phyloP scores from a whole-genome alignment of 1,139 yeast species.

The Kodamaea fungicola region DNA sequence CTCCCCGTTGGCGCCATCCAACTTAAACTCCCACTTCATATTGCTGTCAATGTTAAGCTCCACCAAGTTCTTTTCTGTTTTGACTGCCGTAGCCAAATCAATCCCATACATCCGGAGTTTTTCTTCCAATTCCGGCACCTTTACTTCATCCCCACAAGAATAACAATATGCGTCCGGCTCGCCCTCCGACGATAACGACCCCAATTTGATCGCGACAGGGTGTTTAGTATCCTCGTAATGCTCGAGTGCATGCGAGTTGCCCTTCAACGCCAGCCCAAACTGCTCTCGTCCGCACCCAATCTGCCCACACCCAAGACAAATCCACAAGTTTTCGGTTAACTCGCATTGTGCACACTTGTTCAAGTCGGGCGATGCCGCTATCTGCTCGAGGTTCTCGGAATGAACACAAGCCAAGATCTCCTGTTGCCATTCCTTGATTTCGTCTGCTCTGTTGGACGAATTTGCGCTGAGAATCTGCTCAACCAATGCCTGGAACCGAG shows the following conservation, averaged over 20 bases:
- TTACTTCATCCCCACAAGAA: conserved; percentile 81
- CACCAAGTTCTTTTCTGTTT: conserved; percentile 81
- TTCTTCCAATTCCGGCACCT: conserved; percentile 56
- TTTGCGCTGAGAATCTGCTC: conserved; percentile 57
- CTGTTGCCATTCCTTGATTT: conserved; percentile 88
- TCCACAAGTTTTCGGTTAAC: conserved; percentile 74
- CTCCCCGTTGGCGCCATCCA: conserved; percentile 72
- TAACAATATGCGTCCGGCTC: conserved; percentile 83
- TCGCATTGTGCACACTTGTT: conserved; percentile 61
- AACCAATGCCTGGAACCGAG: conserved; percentile 28
- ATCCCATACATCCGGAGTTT: conserved; percentile 65
- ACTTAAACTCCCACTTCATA: conserved; percentile 85
- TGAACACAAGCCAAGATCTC: conserved; percentile 81
- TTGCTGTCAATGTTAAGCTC: conserved; percentile 93
- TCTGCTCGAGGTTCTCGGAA: conserved; percentile 50
- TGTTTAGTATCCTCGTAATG: conserved; percentile 63
- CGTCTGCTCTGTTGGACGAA: conserved; percentile 65
- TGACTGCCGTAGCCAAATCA: conserved; percentile 51
- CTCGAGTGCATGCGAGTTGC: conserved; percentile 82
- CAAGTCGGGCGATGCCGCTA: conserved; percentile 24
- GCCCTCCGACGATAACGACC: conserved; percentile 72
- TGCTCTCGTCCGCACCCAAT: conserved; percentile 92
- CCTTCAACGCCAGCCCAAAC: conserved; percentile 82
- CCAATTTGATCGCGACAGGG: conserved; percentile 83
- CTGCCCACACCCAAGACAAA: conserved; percentile 84